Evolutionary conservation across 78 protist genomes (phyloP), one percentile per base, ranked within the genome.

Genomic region (Tieghemostelium lacteum): DNA sequence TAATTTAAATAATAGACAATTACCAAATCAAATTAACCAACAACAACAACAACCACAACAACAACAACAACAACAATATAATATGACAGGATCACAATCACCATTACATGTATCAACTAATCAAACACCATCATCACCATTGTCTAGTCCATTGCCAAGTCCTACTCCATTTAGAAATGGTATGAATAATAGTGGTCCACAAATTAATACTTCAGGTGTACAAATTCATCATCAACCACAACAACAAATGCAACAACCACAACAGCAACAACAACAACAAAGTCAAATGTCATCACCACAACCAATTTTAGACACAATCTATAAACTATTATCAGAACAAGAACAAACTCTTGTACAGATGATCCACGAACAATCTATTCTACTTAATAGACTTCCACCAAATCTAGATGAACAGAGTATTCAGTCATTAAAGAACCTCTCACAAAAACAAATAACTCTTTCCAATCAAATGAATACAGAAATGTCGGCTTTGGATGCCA

Each of bases 401-500:
- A 69, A 58, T 28, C 33, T 83, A 19, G 91, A 83, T 39, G 91
- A 83, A 45, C 49, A 55, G 22, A 39, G 78, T 29, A 29, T 83
- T 20, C 72, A 62, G 54, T 40, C 31, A 24, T 62, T 83, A 3
- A 61, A 40, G 29, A 3, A n/a, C 19, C 40, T 83, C 24, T 57
- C 72, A 17, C 91, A 83, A 58, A 69, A 83, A 60, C 91, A 83
- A 52, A 73, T 83, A 8, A 83, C 91, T 0, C 75, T 83, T 17
- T 83, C 91, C 0, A 42, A 33, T 31, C 91, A 83, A 42, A 83
- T 83, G 91, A 83, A 83, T 31, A 83, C 91, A n/a, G 91, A 83
- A 42, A 83, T 83, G 91, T 83, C 91, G 16, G 91, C 91, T 40
- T 31, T 83, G 16, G 91, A 83, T 69, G 91, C 91, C 16, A 83